phyloP scores from a whole-genome alignment of 208 protist species.

The Spongospora subterranea region DNA sequence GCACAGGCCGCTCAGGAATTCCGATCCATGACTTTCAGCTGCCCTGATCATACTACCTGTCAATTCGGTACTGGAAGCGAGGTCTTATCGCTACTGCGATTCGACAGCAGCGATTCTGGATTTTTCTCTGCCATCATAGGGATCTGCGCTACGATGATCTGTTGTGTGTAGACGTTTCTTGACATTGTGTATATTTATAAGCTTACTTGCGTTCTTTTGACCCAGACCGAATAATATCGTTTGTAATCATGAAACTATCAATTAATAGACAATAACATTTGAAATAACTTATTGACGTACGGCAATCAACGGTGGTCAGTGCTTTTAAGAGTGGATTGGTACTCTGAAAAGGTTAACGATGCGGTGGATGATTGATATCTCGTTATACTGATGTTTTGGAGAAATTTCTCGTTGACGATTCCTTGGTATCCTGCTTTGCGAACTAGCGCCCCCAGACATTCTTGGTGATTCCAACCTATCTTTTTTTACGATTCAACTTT shows the following conservation, averaged over 20 bases:
- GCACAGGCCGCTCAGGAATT: neutral
- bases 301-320: too few relatives aligned
- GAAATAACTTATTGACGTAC: too few relatives aligned
- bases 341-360: conserved; percentile 49
- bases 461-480: conserved; percentile 44
- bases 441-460: conserved; percentile 52
- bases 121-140: neutral
- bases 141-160: neutral
- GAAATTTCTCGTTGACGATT: neutral
- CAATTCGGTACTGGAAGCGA: neutral
- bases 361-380: conserved; percentile 57
- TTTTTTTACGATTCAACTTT: too few relatives aligned
- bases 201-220: neutral
- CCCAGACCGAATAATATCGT: neutral
- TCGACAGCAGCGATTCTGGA: neutral
- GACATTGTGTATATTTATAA: neutral
- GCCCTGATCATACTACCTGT: neutral
- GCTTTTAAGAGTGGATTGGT: neutral
- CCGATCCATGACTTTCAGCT: neutral
- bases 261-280: too few relatives aligned
- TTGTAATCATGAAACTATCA: neutral
- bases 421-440: conserved; percentile 53
- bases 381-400: neutral
- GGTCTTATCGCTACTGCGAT: conserved; percentile 11
- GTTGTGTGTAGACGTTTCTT: neutral